Conservation (phyloP, 805 yeast genomes). For the Jamesozyma gamospora region DNA sequence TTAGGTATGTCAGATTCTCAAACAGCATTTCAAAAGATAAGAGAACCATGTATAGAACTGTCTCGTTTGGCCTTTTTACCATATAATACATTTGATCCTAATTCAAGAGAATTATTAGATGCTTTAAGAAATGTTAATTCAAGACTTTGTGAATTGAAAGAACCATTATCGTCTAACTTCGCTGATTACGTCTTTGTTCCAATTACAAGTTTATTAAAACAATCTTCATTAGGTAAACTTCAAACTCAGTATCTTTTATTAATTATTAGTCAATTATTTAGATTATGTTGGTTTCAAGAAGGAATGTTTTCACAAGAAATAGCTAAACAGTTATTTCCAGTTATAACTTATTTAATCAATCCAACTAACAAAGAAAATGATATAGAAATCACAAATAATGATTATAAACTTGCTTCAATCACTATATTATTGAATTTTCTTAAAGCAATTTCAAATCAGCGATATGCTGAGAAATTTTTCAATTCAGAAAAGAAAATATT, state of each 20-base stretch:
- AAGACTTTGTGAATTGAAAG: conserved; percentile 4
- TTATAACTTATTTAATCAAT: conserved; percentile 36
- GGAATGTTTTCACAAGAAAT: conserved; percentile 31
- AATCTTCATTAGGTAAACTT: conserved; percentile 36
- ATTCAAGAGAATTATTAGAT: conserved; percentile 24
- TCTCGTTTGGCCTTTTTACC: conserved; percentile 38
- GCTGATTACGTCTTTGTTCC: conserved; percentile 61
- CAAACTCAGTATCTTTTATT: conserved; percentile 38
- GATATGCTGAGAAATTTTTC: conserved; percentile 11
- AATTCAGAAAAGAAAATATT: conserved; percentile 14
- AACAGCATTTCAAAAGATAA: conserved; percentile 25
- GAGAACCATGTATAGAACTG: conserved; percentile 36
- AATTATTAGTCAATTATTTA: conserved; percentile 37
- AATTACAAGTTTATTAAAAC: conserved; percentile 42
- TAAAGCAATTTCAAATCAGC: conserved; percentile 26
- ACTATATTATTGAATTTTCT: conserved; percentile 25
- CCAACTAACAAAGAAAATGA: conserved; percentile 18
- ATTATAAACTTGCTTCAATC: conserved; percentile 30
- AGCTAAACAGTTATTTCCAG: conserved; percentile 38
- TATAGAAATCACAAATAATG: conserved; percentile 4
- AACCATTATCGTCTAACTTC: conserved; percentile 30
- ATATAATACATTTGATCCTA: conserved; percentile 25
- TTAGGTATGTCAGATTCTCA: neutral
- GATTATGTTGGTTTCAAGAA: conserved; percentile 37
- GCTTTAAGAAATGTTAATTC: conserved; percentile 30